Base-by-base conservation (phyloP, 345 rosid genomes). In the Raphanus sativus region DNA sequence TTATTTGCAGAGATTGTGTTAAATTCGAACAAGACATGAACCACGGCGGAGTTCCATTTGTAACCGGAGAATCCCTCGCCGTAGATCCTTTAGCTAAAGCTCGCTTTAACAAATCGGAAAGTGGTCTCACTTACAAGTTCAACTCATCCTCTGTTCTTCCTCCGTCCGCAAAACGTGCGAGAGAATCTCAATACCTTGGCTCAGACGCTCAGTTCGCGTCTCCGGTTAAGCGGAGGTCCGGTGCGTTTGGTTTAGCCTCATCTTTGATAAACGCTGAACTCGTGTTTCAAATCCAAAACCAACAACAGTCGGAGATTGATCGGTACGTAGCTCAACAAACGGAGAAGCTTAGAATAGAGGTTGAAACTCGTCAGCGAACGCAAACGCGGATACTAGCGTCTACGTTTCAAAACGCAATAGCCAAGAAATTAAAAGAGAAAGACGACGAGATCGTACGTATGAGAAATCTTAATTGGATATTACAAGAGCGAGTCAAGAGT, bases 371-470 rank as follows among this genome's bases (percentile, higher is more conserved):
- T 48, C 86, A 86, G 54, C 84, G 69, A 79, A 86, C 86, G 77
- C 94, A 86, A 67, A 83, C 90, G 21, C 89, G 85, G 67, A 77
- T 84, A 78, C n/a, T 89, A 60, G 69, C 86, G 2, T 61, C 78
- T 0, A 80, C 86, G 60, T 74, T 88, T 16, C 88, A 89, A 65
- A 85, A 77, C 72, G 80, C 79, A n/a, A 62, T 88, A 1, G 13
- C 40, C 8, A 86, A 80, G 75, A 87, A 74, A 67, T 4, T 92
- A 16, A 85, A 81, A 75, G 90, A 89, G 67, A 92, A 85, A 60
- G 96, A 90, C 71, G 89, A 90, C 8, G 92, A 90, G 70, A 83
- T 92, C 2, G 58, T 82, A 6, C 67, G 87, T 65, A 76, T 88
- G 54, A 83, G 85, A 52, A 87, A 88, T 73, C 74, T 85, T 8